phyloP scores from a whole-genome alignment of 23 red algal species.

The Gracilaria domingensis region DNA sequence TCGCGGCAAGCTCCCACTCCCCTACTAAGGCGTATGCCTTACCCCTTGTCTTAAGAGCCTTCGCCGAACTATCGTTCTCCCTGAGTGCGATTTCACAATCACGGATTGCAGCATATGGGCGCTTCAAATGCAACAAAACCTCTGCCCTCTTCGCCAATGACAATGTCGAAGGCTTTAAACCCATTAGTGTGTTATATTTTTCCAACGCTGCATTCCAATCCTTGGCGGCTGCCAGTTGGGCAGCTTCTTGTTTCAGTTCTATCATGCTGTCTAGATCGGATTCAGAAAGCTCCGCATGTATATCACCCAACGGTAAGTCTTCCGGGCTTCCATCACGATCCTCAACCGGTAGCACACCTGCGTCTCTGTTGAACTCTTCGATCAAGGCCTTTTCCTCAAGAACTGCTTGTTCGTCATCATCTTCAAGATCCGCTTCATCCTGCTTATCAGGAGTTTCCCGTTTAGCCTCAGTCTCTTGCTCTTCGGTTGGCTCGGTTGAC shows the following conservation, averaged over 20 bases:
- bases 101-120: conserved; percentile 64
- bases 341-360: conserved; percentile 3
- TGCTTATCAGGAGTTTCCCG: background rate
- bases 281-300: conserved; percentile 27
- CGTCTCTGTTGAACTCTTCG: conserved; percentile 31
- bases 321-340: background rate
- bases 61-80: conserved; percentile 61
- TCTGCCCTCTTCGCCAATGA: conserved; percentile 69
- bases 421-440: background rate
- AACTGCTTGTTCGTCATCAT: conserved; percentile 12
- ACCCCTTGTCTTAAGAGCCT: conserved; percentile 66
- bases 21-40: conserved; percentile 60
- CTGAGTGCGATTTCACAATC: conserved; percentile 64
- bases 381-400: conserved; percentile 6
- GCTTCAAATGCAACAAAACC: conserved; percentile 53
- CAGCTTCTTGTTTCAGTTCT: conserved; percentile 38
- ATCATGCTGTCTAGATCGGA: conserved; percentile 47
- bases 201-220: conserved; percentile 43
- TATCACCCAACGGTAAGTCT: conserved; percentile 3
- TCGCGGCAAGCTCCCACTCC: conserved; percentile 62
- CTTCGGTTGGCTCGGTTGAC: too few species aligned
- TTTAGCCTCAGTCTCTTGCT: background rate
- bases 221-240: conserved; percentile 17
- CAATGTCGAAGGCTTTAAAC: conserved; percentile 23
- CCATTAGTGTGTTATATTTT: conserved; percentile 46